Base-by-base conservation (phyloP, 2,329 filamentous ascomycete species). In the Fusarium sp. region DNA sequence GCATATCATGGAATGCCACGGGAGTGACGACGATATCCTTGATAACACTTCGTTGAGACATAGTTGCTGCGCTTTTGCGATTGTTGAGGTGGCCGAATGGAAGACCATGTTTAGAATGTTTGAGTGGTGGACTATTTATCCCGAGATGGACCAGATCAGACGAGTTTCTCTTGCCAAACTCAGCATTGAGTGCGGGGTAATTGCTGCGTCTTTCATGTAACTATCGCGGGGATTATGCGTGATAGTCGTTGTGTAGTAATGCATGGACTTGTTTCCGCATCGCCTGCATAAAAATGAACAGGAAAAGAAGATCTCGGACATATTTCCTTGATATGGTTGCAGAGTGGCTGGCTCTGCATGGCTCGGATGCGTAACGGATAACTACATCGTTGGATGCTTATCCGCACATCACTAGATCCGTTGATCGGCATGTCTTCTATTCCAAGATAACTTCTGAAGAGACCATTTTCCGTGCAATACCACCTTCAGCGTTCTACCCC, bases 1-100 rank as follows among this genome's bases (percentile, higher is more conserved):
- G 80, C 79, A 82, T 81, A 55, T 81, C 80, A 72, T 81, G 80
- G 57, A 83, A 82, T 28, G 80, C 81, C 72, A 82, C 80, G 0
- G 80, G 80, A 3, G 80, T 82, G 66, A 82, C 81, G 45, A 79
- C 42, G 37, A 83, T 75, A 23, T 81, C 74, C 71, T 73, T 75
- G 57, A 82, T 82, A n/a, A 71, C 45, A 7, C 64, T 71, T 18
- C 57, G 62, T 53, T 47, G 66, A 62, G 75, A 52, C 77, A 79
- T 79, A 55, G 52, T 68, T 67, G 12, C 6, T 12, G 31, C 28
- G 20, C 38, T 30, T 28, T n/a, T 37, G 37, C 9, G 28, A 26
- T 33, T 53, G 53, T 65, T 46, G 40, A 45, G 46, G 30, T 23
- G 23, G 45, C 8, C 15, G 16, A 18, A 9, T 18, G 18, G 38